Base-by-base conservation (phyloP, 768 basidiomycete genomes). In the Boletus subparvulus region DNA sequence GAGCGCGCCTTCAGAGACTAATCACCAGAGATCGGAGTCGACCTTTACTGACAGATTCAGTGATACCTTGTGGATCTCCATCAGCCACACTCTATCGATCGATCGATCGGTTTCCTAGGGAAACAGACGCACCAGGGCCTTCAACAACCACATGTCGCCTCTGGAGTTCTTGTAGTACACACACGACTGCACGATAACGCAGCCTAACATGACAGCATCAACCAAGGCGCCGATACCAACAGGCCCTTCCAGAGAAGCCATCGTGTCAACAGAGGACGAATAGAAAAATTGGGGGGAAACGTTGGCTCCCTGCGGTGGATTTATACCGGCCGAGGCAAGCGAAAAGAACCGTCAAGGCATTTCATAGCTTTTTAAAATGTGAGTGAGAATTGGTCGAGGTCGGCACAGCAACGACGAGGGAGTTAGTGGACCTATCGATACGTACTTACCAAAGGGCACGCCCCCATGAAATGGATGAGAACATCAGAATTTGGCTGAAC, bases 191-290 rank as follows among this genome's bases (percentile, higher is more conserved):
- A 70, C 54, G 36, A 70, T 45, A 42, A 48, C 52, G 37, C 69
- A 64, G 50, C 68, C 68, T 3, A 70, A 52, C 52, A 69, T 45
- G 46, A 63, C 35, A 17, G 69, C 64, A 36, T 61, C 60, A 46
- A 66, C 35, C 36, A 71, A 52, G 11, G 60, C 50, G 33, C 66
- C 64, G 30, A 69, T 26, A 35, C 56, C 50, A 19, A 70, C 53
- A 7, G 67, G 68, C 47, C 69, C 68, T 50, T 60, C 66, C 58
- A 69, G 64, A 64, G 61, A 64, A 44, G 24, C 67, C 63, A 63
- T 58, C 19, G 19, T 58, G 44, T 46, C 19, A 40, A 30, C 44
- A 51, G 51, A 44, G 48, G 57, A 41, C 1, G 40, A 44, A 2
- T 28, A 1, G 41, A 59, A 49, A 50, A 39, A 32, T 35, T 40